Base-by-base conservation (phyloP, 495 filamentous ascomycete genomes). In the Evernia prunastri region DNA sequence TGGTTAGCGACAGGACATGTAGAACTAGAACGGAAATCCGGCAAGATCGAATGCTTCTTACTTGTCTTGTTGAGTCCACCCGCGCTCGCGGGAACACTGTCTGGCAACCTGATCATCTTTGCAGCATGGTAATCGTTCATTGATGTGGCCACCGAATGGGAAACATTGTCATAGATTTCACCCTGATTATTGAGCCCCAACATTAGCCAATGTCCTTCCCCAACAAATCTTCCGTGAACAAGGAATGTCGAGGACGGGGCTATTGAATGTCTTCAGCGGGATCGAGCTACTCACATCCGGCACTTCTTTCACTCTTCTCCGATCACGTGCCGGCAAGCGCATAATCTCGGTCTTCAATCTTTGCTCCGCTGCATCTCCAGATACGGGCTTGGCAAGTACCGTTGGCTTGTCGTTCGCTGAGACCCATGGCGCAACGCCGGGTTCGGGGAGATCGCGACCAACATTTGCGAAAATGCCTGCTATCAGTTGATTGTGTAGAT, bases 351-450 rank as follows among this genome's bases (percentile, higher is more conserved):
- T 87, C 81, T 96, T 97, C 66, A 97, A 72, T 69, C 89, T 81
- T 71, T 93, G 87, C 75, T 97, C 94, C 42, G 88, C 86, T n/a
- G 89, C 86, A 82, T 97, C 94, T 49, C 90, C 90, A 12, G 86
- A 86, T 40, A 89, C 84, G 35, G 89, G 89, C 74, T 94, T 93
- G 58, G 84, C 86, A 56, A 87, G 84, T 62, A 86, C 77, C 31
- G 84, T 85, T n/a, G 92, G 92, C 77, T 97, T 97, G 77, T 97
- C 93, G 70, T 94, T 96, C 11, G 71, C 71, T 68, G 89, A 91
- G 61, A 98, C 94, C 92, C 92, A 98, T 68, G 84, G 89, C 64
- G 94, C 95, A 68, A 96, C 89, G 67, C 91, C 92, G 75, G 88
- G 86, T 71, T 96, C 92, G 9, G 94, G 94, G 71, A 89, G 85